Evolutionary conservation across 2,329 filamentous ascomycete genomes (phyloP), one percentile per base, ranked within the genome.

Genomic region (Ambrosiella xylebori): DNA sequence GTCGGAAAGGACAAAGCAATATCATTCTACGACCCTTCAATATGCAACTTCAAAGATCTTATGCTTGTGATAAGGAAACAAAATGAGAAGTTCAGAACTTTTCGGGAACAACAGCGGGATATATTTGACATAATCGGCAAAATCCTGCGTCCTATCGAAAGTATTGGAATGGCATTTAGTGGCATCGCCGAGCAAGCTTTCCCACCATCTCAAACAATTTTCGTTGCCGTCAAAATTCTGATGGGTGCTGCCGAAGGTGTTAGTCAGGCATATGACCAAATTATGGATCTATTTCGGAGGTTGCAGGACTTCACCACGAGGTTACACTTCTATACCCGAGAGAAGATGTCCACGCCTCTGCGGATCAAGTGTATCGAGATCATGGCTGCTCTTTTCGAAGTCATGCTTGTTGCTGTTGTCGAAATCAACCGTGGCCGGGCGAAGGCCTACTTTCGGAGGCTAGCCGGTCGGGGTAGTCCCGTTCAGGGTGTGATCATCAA

Each of bases 191-290:
- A 65, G 11, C 68, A 71, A 6, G 66, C 66, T 2, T 75, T 75
- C 59, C 65, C 71, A 1, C 71, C 73, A 0, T 68, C 70, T 2
- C 66, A 71, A 52, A 65, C 66, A 36, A 70, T 74, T 55, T 76
- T 73, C 61, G 66, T 69, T 7, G 73, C 73, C 7, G 71, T 73
- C 1, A 63, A 68, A 12, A 71, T 73, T 57, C 64, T 76, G 7
- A 66, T 76, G 15, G 67, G 67, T 39, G 72, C 73, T 7, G 74
- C 73, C 1, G 69, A 69, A 17, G 69, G 73, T 54, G 73, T 75
- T 13, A 74, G 71, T 0, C 63, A 69, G 0, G 67, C 68, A 7
- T 76, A 76, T 53, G 71, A 76, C 62, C 68, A 68, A 5, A 75
- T 76, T 6, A 62, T 71, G 1, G 71, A 72, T 52, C 63, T 76